Conservation (phyloP, 108 stramenopile genomes). For the Licmophora abbreviata region DNA sequence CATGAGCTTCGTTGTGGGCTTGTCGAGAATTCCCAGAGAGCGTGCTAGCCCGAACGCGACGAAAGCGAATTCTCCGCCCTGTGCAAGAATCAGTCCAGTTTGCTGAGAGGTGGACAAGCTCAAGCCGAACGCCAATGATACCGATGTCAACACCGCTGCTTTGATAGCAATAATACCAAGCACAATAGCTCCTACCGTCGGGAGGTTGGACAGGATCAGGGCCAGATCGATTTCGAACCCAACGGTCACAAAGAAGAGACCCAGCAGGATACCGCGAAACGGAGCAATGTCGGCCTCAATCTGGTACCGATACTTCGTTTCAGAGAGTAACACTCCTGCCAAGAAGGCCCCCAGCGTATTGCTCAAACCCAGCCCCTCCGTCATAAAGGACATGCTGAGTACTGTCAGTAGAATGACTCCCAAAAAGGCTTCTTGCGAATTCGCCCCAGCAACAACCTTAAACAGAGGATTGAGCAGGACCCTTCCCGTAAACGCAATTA, state of each 20-base stretch:
- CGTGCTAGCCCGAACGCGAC: constrained; percentile 92
- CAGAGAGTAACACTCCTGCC: constrained; percentile 86
- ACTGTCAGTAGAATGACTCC: constrained; percentile 89
- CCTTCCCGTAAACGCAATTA: constrained; percentile 82
- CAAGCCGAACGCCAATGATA: constrained; percentile 79
- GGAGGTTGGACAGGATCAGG: constrained; percentile 63
- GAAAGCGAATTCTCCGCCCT: constrained; percentile 98
- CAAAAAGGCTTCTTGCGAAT: constrained; percentile 92
- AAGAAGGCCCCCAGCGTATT: constrained; percentile 96
- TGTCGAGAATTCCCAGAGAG: constrained; percentile 69
- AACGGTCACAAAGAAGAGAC: constrained; percentile 95
- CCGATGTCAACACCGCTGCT: constrained; percentile 53
- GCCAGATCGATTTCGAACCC: constrained; percentile 91
- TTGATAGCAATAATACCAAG: constrained; percentile 81
- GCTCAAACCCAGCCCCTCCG: constrained; percentile 90
- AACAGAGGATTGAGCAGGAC: constrained; percentile 85
- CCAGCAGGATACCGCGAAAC: constrained; percentile 89
- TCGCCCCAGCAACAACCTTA: constrained; percentile 71
- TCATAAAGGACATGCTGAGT: constrained; percentile 89
- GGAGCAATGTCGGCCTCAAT: constrained; percentile 95
- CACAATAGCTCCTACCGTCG: constrained; percentile 62
- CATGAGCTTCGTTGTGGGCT: constrained; percentile 77
- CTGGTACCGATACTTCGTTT: constrained; percentile 95
- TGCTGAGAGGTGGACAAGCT: constrained; percentile 72
- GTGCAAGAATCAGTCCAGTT: constrained; percentile 85